phyloP scores from a whole-genome alignment of 495 filamentous ascomycete species.

The Extremus antarcticus region DNA sequence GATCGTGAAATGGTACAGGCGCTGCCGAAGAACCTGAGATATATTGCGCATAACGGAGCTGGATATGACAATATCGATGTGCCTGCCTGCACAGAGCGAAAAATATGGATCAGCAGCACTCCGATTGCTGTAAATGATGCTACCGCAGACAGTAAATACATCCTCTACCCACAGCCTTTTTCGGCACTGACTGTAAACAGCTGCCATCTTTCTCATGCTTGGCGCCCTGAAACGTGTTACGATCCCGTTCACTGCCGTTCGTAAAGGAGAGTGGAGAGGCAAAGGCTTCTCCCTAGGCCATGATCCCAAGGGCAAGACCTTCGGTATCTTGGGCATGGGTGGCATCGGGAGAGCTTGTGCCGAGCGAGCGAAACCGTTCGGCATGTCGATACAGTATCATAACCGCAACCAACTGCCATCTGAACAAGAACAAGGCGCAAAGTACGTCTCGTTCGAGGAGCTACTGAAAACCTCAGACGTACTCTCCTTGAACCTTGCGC shows the following conservation, averaged over 20 bases:
- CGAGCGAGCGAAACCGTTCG: constrained; percentile 27
- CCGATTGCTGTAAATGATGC: constrained; percentile 30
- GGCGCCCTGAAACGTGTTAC: constrained; percentile 43
- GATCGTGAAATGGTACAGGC: constrained; percentile 25
- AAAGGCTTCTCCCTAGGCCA: constrained; percentile 31
- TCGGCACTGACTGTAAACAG: constrained; percentile 3
- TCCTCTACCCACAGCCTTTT: neutral
- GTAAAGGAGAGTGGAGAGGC: constrained; percentile 47
- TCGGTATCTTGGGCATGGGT: constrained; percentile 70
- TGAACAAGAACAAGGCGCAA: constrained; percentile 22
- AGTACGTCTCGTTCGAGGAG: constrained; percentile 32
- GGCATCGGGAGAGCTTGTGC: constrained; percentile 56
- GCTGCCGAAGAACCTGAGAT: constrained; percentile 24
- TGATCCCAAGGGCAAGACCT: constrained; percentile 31
- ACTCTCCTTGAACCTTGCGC: constrained; percentile 27
- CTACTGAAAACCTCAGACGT: constrained; percentile 31
- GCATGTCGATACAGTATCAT: constrained; percentile 34
- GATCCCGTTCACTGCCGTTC: constrained; percentile 48
- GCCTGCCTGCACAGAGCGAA: constrained; percentile 23
- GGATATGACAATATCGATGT: constrained; percentile 34
- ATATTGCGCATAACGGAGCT: constrained; percentile 30
- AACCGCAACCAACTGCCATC: constrained; percentile 24
- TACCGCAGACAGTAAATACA: constrained; percentile 22
- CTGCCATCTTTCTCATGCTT: constrained; percentile 31
- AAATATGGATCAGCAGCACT: constrained; percentile 25